These are phyloP conservation scores for Fusarium pseudonygamai DNA, from an alignment of 2,329 filamentous ascomycete species.

Conservation along the genomic window DNA sequence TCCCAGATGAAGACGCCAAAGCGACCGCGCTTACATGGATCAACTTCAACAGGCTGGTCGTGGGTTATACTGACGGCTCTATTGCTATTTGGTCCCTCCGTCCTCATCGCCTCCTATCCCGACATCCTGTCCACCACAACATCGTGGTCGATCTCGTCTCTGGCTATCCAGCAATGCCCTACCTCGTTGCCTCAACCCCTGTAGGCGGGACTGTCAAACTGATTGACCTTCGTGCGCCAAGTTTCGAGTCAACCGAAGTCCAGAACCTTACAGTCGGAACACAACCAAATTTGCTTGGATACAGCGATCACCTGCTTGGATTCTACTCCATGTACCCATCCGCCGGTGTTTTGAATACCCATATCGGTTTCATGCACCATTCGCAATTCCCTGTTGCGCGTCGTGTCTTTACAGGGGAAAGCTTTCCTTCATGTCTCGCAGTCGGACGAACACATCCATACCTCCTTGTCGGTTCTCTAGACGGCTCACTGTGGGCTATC, in stretches of 20 bases:
- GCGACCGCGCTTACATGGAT: constrained; percentile 66
- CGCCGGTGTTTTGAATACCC: constrained; percentile 61
- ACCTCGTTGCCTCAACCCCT: constrained; percentile 64
- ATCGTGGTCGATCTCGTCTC: constrained; percentile 64
- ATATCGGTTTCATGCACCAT: constrained; percentile 62
- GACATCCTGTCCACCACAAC: constrained; percentile 63
- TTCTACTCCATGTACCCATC: constrained; percentile 64
- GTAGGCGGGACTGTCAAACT: constrained; percentile 63
- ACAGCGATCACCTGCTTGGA: constrained; percentile 65
- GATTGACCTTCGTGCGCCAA: constrained; percentile 62
- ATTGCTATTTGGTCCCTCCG: constrained; percentile 66
- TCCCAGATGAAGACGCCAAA: constrained; percentile 58
- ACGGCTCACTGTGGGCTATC: constrained; percentile 63
- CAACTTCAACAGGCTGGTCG: constrained; percentile 62
- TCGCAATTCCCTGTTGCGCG: constrained; percentile 63
- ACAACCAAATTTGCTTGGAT: constrained; percentile 63
- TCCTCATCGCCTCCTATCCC: constrained; percentile 59
- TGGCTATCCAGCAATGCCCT: constrained; percentile 65
- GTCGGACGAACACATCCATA: constrained; percentile 63
- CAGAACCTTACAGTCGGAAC: constrained; percentile 60
- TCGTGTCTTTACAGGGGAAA: constrained; percentile 61
- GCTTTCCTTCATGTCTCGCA: constrained; percentile 60
- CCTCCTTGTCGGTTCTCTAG: constrained; percentile 61
- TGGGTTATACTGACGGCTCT: constrained; percentile 66
- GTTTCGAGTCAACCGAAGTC: constrained; percentile 63